Percentiles rank a stretch among this genome's conserved stretches.
Conservation (phyloP, 108 stramenopile species). For the Skeletonema potamos region DNA sequence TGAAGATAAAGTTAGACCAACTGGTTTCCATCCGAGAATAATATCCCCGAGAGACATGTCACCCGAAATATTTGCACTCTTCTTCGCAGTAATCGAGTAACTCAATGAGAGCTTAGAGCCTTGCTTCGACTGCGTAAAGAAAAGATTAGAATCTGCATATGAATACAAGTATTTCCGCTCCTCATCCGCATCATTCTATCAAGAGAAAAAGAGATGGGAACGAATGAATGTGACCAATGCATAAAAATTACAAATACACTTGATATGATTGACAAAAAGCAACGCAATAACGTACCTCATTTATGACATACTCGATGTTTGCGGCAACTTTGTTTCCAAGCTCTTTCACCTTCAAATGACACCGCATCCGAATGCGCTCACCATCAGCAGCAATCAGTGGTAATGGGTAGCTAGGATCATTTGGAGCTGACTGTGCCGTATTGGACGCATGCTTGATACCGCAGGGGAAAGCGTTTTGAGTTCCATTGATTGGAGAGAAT, state of each 20-base stretch:
- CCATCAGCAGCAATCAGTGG: slow-evolving; percentile 63
- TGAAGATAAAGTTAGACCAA: slow-evolving; percentile 35
- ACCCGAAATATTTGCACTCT: slow-evolving; percentile 27
- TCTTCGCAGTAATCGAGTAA: slow-evolving; percentile 40
- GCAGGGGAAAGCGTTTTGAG: slow-evolving; percentile 50
- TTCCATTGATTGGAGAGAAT: slow-evolving; percentile 38
- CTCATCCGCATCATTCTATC: slow-evolving; percentile 15
- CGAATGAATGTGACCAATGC: background rate
- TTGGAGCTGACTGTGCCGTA: slow-evolving; percentile 4
- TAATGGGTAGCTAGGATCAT: slow-evolving; percentile 5
- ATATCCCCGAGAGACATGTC: slow-evolving; percentile 57
- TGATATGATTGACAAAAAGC: background rate
- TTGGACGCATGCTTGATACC: slow-evolving; percentile 68
- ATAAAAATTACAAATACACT: background rate
- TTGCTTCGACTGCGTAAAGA: slow-evolving; percentile 7
- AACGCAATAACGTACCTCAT: slow-evolving; percentile 48
- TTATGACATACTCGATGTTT: slow-evolving; percentile 45
- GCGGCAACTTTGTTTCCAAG: slow-evolving; percentile 40
- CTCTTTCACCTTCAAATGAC: slow-evolving; percentile 45
- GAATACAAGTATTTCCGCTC: slow-evolving; percentile 25
- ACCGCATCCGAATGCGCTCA: slow-evolving; percentile 47
- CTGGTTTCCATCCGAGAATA: slow-evolving; percentile 66
- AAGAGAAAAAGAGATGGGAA: background rate
- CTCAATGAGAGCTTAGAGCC: slow-evolving; percentile 60
- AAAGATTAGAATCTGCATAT: slow-evolving; percentile 3